phyloP scores from a whole-genome alignment of 768 basidiomycete species.

The Boletellus sp. region DNA sequence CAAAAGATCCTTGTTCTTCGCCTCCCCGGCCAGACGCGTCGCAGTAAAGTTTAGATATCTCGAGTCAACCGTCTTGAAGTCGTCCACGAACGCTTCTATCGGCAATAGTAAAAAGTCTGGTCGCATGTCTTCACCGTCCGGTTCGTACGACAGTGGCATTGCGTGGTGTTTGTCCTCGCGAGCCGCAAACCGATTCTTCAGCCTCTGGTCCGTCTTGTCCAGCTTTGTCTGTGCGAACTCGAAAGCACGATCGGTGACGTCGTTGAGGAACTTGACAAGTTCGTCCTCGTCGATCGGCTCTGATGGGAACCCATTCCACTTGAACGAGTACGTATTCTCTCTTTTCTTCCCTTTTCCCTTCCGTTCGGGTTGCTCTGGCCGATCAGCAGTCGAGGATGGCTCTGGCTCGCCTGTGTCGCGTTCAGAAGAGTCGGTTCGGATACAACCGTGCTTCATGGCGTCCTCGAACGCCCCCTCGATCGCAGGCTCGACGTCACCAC shows the following conservation, averaged over 20 bases:
- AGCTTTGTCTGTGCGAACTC: not conserved
- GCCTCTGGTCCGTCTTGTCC: too few species aligned
- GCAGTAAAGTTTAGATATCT: not conserved
- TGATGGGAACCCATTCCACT: too few species aligned
- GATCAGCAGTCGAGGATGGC: too few species aligned
- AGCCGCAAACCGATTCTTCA: constrained; percentile 2
- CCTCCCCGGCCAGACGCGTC: not conserved
- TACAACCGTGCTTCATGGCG: too few species aligned
- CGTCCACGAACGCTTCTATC: not conserved
- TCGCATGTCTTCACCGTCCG: not conserved
- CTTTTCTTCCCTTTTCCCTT: too few species aligned
- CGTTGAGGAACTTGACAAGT: not conserved
- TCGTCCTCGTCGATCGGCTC: too few species aligned
- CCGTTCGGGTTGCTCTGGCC: too few species aligned
- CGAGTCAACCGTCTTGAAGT: not conserved
- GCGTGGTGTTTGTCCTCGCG: not conserved
- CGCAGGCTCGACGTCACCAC: too few species aligned
- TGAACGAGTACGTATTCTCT: too few species aligned
- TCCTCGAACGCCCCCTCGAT: too few species aligned
- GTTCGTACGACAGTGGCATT: constrained; percentile 31
- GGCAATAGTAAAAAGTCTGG: constrained; percentile 5
- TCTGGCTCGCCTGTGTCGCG: too few species aligned
- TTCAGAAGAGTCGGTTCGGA: too few species aligned
- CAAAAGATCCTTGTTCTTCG: not conserved
- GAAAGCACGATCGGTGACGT: not conserved